A percentile compares a stretch with the other conserved stretches of the same genome.
Conservation (phyloP, 1,284 basidiomycete species). For the Phenoliferia sp. region DNA sequence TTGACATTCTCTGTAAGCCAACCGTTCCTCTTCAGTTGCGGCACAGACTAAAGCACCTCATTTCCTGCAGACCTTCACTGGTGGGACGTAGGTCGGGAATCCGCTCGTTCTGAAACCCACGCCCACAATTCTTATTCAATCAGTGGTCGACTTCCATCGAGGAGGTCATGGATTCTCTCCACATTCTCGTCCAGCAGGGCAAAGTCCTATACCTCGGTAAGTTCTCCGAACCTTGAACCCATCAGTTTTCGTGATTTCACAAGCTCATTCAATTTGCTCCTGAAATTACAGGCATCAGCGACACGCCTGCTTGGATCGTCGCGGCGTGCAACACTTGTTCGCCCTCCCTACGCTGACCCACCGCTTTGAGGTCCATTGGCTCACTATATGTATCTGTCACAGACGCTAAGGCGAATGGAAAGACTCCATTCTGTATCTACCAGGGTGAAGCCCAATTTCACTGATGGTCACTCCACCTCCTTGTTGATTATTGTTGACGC, state of each 20-base stretch:
- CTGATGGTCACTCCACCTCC: too few relatives aligned
- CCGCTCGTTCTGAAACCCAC: too few relatives aligned
- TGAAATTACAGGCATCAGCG: too few relatives aligned
- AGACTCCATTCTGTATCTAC: conserved; percentile 11
- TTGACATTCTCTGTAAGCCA: conserved; percentile 49
- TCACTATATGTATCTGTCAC: too few relatives aligned
- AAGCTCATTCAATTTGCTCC: too few relatives aligned
- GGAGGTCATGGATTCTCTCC: conserved; percentile 55
- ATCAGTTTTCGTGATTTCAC: too few relatives aligned
- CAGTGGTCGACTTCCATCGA: conserved; percentile 42
- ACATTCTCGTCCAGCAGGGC: conserved; percentile 48
- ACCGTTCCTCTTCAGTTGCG: not conserved
- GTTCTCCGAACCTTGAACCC: too few relatives aligned
- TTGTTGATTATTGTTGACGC: too few relatives aligned
- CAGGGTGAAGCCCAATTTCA: conserved; percentile 53
- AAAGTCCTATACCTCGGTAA: conserved; percentile 52
- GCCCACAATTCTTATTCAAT: too few relatives aligned
- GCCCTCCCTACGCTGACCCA: too few relatives aligned
- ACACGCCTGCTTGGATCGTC: conserved; percentile 57
- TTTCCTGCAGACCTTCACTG: not conserved
- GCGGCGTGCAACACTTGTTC: conserved; percentile 52
- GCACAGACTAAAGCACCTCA: not conserved
- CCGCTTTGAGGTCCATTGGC: too few relatives aligned
- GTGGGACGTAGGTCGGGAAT: too few relatives aligned
- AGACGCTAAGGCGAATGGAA: conserved; percentile 44